Evolutionary conservation across 495 filamentous ascomycete species (phyloP), one percentile per base, ranked within the genome.

Genomic region (Apodospora peruviana): DNA sequence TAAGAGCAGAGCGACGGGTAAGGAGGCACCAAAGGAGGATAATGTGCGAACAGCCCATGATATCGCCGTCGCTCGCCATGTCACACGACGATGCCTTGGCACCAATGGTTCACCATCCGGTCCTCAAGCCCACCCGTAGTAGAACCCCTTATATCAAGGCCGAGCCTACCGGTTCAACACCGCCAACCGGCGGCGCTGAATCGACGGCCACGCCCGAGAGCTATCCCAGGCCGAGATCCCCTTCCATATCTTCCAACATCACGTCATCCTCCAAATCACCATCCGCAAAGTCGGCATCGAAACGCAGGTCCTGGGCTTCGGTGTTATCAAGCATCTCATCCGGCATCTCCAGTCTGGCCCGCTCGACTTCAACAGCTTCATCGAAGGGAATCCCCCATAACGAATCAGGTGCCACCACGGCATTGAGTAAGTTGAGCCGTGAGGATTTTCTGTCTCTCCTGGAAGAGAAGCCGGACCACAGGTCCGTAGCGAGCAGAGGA

Each of bases 311-410:
- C 14, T 65, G 62, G 62, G 62, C 62, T 5, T 65, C 62, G 20
- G 60, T 65, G 12, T 48, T 65, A 5, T 63, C 62, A 22, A 65
- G 62, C 36, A 65, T 65, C 43, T 65, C 62, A 32, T 63, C 62
- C 3, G 62, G 62, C 11, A 65, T 65, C 23, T 57, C 52, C 19
- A 65, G 62, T 32, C 47, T 65, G n/a, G 62, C 62, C 0, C 52
- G 62, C 4, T 65, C 62, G 0, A 61, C 62, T 0, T 65, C 62
- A 0, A 63, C 62, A 4, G 58, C 57, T 3, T 65, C 62, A 0
- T 65, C 62, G 22, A 63, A 61, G 37, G 49, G 51, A 22, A 37
- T 52, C 19, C 52, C 50, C 45, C 20, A 58, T 4, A 61, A 59
- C 48, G 47, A 47, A 5, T 40, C 41, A 4, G 55, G 55, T 36